Evolutionary conservation across 306 rosid species (phyloP).

Genomic region (Hippophae tibetana): DNA sequence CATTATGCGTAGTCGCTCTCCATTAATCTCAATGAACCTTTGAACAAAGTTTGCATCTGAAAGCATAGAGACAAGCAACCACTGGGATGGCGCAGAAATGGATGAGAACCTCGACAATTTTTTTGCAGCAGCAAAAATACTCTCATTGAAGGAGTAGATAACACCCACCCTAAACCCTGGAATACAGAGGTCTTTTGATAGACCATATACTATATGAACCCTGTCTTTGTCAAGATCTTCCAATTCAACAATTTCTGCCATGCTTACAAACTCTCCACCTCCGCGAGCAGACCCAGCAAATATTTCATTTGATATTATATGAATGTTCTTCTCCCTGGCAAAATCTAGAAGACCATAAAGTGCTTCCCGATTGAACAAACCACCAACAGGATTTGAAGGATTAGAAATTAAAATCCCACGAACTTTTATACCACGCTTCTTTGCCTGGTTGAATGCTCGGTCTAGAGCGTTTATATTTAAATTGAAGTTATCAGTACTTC

Average conservation of each 20-base stretch:
- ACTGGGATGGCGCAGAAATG: slow-evolving; percentile 65
- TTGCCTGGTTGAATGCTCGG: slow-evolving; percentile 77
- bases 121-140: slow-evolving; percentile 48
- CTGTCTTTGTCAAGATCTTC: slow-evolving; percentile 61
- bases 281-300: slow-evolving; percentile 50
- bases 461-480: slow-evolving; percentile 55
- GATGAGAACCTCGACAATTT: slow-evolving; percentile 65
- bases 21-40: slow-evolving; percentile 36
- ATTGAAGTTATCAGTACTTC: slow-evolving; percentile 66
- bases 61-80: slow-evolving; percentile 64
- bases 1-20: slow-evolving; percentile 44
- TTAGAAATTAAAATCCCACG: slow-evolving; percentile 73
- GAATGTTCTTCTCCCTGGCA: slow-evolving; percentile 88
- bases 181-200: slow-evolving; percentile 72
- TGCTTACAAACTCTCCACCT: slow-evolving; percentile 58
- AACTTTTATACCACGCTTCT: slow-evolving; percentile 70
- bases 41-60: slow-evolving; percentile 53
- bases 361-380: slow-evolving; percentile 45
- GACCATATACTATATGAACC: slow-evolving; percentile 65
- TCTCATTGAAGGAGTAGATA: slow-evolving; percentile 65
- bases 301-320: slow-evolving; percentile 68
- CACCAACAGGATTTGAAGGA: slow-evolving; percentile 74
- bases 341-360: slow-evolving; percentile 63
- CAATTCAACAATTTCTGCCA: slow-evolving; percentile 63
- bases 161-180: slow-evolving; percentile 68